Evolutionary conservation across 495 filamentous ascomycete species (phyloP), one percentile per base, ranked within the genome.

Genomic region (Geopyxis carbonaria): DNA sequence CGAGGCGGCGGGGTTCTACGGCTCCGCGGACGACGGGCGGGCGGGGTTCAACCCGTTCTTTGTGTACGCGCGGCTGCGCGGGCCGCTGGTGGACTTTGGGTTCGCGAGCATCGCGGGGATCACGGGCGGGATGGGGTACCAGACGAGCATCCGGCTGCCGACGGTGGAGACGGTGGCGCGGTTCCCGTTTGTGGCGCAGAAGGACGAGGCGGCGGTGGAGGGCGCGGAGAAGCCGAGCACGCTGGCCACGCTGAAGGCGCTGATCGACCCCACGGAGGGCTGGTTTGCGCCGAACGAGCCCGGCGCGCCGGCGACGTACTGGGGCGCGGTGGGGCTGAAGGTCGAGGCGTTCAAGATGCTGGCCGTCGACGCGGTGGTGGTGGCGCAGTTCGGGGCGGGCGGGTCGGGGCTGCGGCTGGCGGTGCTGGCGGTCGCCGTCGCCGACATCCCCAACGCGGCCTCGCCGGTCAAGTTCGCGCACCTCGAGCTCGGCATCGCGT

Each of bases 101-200:
- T 63, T 61, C 32, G 65, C 61, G 1, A 53, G 55, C 10, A 57
- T 70, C 20, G 41, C 44, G 0, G 58, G 58, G 2, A 31, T 69
- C 14, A 43, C 42, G 1, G 56, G 49, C 14, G 66, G 66, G 0
- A 64, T 69, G 24, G 67, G 67, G 2, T 65, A 64, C 43, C 66
- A 69, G 38, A 53, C 41, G 7, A 33, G 27, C 8, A 35, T 66
- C 0, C 51, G 44, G 4, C 19, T 57, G 14, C 66, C 62, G 2
- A 50, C 42, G 0, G 41, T 57, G 7, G 47, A 55, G 1, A 28
- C 62, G 10, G 39, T 70, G 1, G 16, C 34, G 7, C 5, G 53
- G 5, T 66, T 64, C 42, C 64, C 65, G 0, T 59, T 70, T 21
- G 40, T 67, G n/a, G 30, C 43, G 1, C n/a, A n/a, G n/a, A n/a